A percentile compares a stretch with the other conserved stretches of the same genome.
Evolutionary conservation across 805 yeast genomes (phyloP).

Genomic region (Saccharomycopsis schoenii): DNA sequence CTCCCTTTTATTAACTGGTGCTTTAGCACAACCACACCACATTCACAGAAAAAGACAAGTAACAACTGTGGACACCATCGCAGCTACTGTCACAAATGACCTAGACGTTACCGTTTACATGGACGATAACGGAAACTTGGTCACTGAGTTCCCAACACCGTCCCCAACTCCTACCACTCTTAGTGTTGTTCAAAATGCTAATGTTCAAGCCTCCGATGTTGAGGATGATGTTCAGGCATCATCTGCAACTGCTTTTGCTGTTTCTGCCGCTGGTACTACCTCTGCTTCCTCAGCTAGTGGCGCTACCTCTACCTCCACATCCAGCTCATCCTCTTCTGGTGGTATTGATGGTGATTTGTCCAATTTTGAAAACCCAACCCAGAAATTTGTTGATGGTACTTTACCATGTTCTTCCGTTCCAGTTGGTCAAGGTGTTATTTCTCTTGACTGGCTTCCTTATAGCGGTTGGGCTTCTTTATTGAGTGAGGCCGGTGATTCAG

Average conservation of each 20-base stretch:
- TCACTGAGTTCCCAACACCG: neutral
- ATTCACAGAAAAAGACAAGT: slow-evolving; percentile 13
- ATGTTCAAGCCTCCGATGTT: neutral
- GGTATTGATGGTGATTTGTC: slow-evolving; percentile 44
- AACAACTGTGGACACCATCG: neutral
- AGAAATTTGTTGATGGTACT: slow-evolving; percentile 58
- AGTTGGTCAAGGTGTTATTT: slow-evolving; percentile 58
- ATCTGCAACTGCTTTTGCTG: neutral
- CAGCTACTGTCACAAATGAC: neutral
- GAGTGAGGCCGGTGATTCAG: slow-evolving; percentile 48
- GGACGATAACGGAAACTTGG: neutral
- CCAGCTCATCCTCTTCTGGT: slow-evolving; percentile 21
- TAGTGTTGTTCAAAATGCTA: neutral
- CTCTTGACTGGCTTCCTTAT: slow-evolving; percentile 44
- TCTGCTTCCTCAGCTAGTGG: neutral
- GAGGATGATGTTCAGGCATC: neutral
- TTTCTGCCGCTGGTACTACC: neutral
- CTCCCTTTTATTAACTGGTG: neutral
- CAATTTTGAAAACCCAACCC: slow-evolving; percentile 38
- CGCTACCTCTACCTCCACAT: slow-evolving; percentile 7
- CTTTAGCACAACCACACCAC: slow-evolving; percentile 17
- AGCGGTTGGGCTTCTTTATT: slow-evolving; percentile 40
- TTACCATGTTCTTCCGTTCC: slow-evolving; percentile 62
- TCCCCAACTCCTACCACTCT: neutral
- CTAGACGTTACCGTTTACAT: neutral